A percentile compares a stretch with the other conserved stretches of the same genome.
Evolutionary conservation across 164 flowering plant genomes (phyloP).

Genomic region (Santalum album): DNA sequence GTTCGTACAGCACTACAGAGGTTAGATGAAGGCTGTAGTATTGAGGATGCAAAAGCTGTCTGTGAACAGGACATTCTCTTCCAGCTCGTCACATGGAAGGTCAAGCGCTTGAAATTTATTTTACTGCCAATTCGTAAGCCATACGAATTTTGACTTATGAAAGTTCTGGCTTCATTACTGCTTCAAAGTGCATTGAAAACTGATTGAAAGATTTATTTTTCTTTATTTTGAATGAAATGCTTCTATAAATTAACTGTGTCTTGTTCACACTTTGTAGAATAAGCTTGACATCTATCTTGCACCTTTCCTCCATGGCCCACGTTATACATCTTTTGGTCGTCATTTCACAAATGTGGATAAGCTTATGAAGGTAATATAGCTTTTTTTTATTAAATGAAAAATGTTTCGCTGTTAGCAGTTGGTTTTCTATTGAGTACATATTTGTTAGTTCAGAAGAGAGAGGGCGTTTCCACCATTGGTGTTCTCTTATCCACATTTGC

Average conservation of each 20-base stretch:
- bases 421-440: no score
- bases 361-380: constrained; percentile 56
- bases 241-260: background rate
- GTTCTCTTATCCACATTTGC: no score
- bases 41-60: constrained; percentile 72
- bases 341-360: constrained; percentile 86
- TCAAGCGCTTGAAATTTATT: constrained; percentile 1
- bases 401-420: no score
- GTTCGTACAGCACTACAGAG: constrained; percentile 49
- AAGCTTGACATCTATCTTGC: constrained; percentile 77
- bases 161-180: no score
- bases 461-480: no score
- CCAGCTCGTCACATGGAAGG: constrained; percentile 72
- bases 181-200: no score
- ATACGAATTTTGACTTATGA: no score
- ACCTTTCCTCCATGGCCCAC: constrained; percentile 79
- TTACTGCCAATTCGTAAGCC: no score
- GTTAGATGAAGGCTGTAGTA: constrained; percentile 45
- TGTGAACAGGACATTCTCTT: constrained; percentile 61
- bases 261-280: constrained; percentile 25
- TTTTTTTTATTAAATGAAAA: background rate
- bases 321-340: constrained; percentile 93
- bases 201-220: background rate
- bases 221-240: background rate
- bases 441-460: no score